These are phyloP conservation scores for Nigrospora oryzae DNA, from an alignment of 2,329 filamentous ascomycete genomes.

Conservation along the genomic window DNA sequence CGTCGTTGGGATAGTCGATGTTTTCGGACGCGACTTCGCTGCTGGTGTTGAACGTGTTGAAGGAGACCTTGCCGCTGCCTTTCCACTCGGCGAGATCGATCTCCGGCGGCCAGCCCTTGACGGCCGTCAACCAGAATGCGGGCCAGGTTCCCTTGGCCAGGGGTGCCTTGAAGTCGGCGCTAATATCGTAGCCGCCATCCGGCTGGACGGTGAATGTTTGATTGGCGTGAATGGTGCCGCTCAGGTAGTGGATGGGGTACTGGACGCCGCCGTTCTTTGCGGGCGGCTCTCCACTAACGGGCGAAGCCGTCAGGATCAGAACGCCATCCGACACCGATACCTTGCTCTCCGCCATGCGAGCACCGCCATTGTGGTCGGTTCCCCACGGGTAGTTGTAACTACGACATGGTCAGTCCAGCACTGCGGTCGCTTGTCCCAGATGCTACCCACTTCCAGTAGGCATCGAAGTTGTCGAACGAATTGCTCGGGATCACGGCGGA, in stretches of 20 bases:
- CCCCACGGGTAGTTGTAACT: conserved; percentile 48
- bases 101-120: conserved; percentile 48
- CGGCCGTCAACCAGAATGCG: conserved; percentile 49
- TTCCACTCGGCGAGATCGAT: conserved; percentile 56
- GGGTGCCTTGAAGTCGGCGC: conserved; percentile 27
- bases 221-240: conserved; percentile 29
- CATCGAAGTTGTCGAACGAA: conserved; percentile 30
- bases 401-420: conserved; percentile 44
- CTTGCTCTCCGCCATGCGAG: conserved; percentile 41
- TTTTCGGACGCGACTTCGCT: conserved; percentile 35
- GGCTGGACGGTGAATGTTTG: conserved; percentile 27
- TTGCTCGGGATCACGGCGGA: conserved; percentile 27
- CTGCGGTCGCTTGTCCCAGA: conserved; percentile 51
- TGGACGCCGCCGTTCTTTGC: conserved; percentile 26
- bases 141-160: conserved; percentile 40
- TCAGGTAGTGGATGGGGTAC: conserved; percentile 41
- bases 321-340: conserved; percentile 30
- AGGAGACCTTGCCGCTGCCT: conserved; percentile 44
- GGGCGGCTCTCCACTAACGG: conserved; percentile 28
- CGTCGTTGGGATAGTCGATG: conserved; percentile 32
- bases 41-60: conserved; percentile 38
- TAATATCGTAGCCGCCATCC: conserved; percentile 28
- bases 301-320: conserved; percentile 38
- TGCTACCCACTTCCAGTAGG: conserved; percentile 42
- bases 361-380: conserved; percentile 47